Conservation (phyloP, 116 monocot genomes). For the Zostera marina region DNA sequence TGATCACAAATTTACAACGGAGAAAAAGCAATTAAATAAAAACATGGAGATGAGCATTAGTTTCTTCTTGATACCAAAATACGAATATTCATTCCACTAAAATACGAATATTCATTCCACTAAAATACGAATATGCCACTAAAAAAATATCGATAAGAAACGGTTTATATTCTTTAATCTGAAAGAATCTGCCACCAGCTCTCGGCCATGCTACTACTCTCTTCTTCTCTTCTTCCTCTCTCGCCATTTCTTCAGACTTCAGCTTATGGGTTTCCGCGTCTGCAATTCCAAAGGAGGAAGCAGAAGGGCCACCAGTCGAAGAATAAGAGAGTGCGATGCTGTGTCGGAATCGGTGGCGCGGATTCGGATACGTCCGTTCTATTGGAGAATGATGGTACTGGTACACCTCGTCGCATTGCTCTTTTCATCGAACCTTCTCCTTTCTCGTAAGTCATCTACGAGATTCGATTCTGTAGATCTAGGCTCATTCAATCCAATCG, state of each 20-base stretch:
- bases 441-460: slow-evolving; percentile 38
- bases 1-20: too few relatives aligned
- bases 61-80: too few relatives aligned
- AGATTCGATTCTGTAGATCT: background rate
- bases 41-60: too few relatives aligned
- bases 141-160: too few relatives aligned
- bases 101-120: too few relatives aligned
- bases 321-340: slow-evolving; percentile 4
- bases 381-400: slow-evolving; percentile 11
- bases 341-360: background rate
- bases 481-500: background rate
- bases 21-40: too few relatives aligned
- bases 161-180: too few relatives aligned
- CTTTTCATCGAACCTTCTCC: slow-evolving; percentile 90
- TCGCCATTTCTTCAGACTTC: background rate
- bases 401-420: slow-evolving; percentile 63
- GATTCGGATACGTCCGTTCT: slow-evolving; percentile 14
- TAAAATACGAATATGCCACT: too few relatives aligned
- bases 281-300: background rate
- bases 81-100: too few relatives aligned
- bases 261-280: background rate
- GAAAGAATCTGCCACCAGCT: too few relatives aligned
- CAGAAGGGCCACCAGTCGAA: background rate
- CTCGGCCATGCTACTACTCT: background rate
- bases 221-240: background rate